phyloP scores from a whole-genome alignment of 805 yeast species.

The Kuraishia capsulata region DNA sequence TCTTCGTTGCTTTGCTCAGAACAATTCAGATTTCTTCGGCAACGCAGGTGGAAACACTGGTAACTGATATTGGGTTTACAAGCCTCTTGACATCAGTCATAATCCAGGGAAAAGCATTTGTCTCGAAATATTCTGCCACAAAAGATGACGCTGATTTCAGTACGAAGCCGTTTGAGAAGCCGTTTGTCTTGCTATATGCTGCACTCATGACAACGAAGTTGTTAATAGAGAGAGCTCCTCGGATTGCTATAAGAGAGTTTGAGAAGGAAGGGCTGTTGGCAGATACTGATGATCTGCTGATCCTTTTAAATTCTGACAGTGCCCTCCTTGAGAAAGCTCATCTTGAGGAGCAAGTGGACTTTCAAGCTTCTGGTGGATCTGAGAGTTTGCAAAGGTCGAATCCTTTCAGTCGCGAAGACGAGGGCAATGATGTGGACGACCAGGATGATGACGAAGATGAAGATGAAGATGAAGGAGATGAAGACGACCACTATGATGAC shows the following conservation, averaged over 20 bases:
- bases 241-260: slow-evolving; percentile 35
- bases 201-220: slow-evolving; percentile 38
- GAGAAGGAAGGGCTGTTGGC: slow-evolving; percentile 67
- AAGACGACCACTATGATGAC: slow-evolving; percentile 9
- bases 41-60: slow-evolving; percentile 18
- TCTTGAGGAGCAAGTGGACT: slow-evolving; percentile 1
- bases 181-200: slow-evolving; percentile 32
- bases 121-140: slow-evolving; percentile 5
- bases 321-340: slow-evolving; percentile 2
- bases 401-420: neutral
- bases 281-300: slow-evolving; percentile 32
- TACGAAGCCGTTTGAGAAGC: slow-evolving; percentile 2
- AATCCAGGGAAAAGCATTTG: slow-evolving; percentile 36
- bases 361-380: no score
- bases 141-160: slow-evolving; percentile 7
- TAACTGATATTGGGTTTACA: slow-evolving; percentile 29
- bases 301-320: slow-evolving; percentile 11
- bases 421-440: neutral
- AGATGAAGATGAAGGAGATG: slow-evolving; percentile 7
- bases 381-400: no score
- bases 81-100: slow-evolving; percentile 51
- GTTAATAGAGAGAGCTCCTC: slow-evolving; percentile 35
- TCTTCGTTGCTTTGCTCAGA: slow-evolving; percentile 44
- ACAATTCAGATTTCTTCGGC: slow-evolving; percentile 32
- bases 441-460: neutral